Base-by-base conservation (phyloP, 129 eudicot species). In the Helianthus tuberosus region DNA sequence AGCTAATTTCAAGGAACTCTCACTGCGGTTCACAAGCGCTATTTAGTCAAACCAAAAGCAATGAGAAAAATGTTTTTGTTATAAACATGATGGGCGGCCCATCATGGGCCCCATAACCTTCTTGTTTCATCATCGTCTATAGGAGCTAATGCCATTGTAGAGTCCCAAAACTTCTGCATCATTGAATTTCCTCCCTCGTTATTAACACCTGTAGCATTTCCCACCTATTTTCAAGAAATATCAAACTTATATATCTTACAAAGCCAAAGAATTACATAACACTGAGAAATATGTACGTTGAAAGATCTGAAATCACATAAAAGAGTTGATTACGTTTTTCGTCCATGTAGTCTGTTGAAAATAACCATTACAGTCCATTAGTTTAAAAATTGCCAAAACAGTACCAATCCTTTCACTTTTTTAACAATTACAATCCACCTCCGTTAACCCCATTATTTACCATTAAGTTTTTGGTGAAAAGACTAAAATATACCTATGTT, bases 101-200 rank as follows among this genome's bases (percentile, higher is more conserved):
- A n/a, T n/a, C n/a, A n/a, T 20, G 23, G 23, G 23, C 23, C 23
- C 23, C 46, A 38, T 61, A 77, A 94, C 98, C 98, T 94, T 50
- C 87, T 80, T 54, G 87, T 82, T 12, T 94, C 98, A 11, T 90
- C 98, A 6, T 92, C 82, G 8, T 91, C 96, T 43, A 53, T 54
- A 27, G 96, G 96, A 84, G 83, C 38, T 73, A 85, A 73, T 60
- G 80, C 90, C 97, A 91, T 86, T n/a, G 97, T 96, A 75, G 98
- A 90, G 84, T 91, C 97, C 99, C 97, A 95, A 83, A 95, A 95
- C 63, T 85, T 91, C 81, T 95, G 97, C 99, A 95, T 85, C 97
- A 91, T 78, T 32, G 86, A 81, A 75, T 59, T 85, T 81, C 97
- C 84, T 63, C 87, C 91, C 74, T 91, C 99, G 67, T 74, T 87